These are phyloP conservation scores for Leccinum subtestaceum DNA, from an alignment of 768 basidiomycete species.

Conservation along the genomic window DNA sequence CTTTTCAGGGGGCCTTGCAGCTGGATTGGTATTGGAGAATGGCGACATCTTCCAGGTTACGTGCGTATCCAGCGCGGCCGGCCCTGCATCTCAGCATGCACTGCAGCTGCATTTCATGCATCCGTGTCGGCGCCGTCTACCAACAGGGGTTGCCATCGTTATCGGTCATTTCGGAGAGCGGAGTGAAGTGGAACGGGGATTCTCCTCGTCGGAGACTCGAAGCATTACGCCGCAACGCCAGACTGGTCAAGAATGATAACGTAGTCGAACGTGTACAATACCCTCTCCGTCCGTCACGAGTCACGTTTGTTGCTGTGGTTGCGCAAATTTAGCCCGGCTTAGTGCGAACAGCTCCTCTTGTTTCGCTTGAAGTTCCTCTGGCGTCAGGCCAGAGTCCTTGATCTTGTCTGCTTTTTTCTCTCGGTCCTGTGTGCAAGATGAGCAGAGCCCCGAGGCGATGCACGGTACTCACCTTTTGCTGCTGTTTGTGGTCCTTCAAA, in stretches of 20 bases:
- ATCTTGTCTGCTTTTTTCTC: slow-evolving; percentile 92
- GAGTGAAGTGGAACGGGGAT: slow-evolving; percentile 69
- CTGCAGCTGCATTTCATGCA: slow-evolving; percentile 65
- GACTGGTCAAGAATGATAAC: slow-evolving; percentile 32
- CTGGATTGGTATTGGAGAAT: slow-evolving; percentile 56
- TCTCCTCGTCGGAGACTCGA: slow-evolving; percentile 56
- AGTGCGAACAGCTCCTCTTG: slow-evolving; percentile 95
- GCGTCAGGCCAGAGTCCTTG: slow-evolving; percentile 83
- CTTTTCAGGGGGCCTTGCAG: slow-evolving; percentile 82
- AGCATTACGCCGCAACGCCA: slow-evolving; percentile 43
- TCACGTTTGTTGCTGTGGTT: slow-evolving; percentile 44
- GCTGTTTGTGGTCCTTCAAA: slow-evolving; percentile 93
- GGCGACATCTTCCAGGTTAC: slow-evolving; percentile 69
- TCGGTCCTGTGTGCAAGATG: slow-evolving; percentile 55
- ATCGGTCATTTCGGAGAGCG: slow-evolving; percentile 26
- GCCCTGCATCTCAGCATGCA: slow-evolving; percentile 15
- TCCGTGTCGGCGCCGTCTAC: slow-evolving; percentile 79
- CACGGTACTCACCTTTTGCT: slow-evolving; percentile 69
- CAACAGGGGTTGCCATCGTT: slow-evolving; percentile 66
- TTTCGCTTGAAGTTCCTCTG: slow-evolving; percentile 82
- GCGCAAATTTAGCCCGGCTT: slow-evolving; percentile 76
- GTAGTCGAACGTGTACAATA: slow-evolving; percentile 30
- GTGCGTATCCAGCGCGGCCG: slow-evolving; percentile 15
- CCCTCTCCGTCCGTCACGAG: slow-evolving; percentile 11
- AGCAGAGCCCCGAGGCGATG: slow-evolving; percentile 3